Evolutionary conservation across 2,329 filamentous ascomycete genomes (phyloP).

Genomic region (Rhexocercosporidium sp.): DNA sequence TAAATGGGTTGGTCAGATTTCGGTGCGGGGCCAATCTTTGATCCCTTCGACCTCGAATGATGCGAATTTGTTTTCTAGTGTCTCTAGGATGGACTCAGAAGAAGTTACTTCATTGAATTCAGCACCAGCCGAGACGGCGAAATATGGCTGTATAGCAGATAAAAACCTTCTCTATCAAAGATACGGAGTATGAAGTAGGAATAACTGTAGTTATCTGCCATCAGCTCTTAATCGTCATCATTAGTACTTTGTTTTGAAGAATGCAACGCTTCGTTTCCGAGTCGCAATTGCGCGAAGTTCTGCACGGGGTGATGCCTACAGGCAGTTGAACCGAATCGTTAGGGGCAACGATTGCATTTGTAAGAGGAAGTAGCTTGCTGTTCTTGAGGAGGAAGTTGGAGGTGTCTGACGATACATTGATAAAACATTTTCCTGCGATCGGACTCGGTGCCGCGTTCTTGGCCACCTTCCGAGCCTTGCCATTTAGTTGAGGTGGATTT

Average conservation of each 20-base stretch:
- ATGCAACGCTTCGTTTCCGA: slow-evolving; percentile 17
- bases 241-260: slow-evolving; percentile 1
- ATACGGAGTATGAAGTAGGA: slow-evolving; percentile 24
- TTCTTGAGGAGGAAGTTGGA: not conserved
- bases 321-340: slow-evolving; percentile 3
- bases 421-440: not conserved
- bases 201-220: slow-evolving; percentile 16
- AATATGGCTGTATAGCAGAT: slow-evolving; percentile 22
- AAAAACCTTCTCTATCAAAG: slow-evolving; percentile 26
- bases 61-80: slow-evolving; percentile 23
- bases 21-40: not conserved
- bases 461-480: slow-evolving; percentile 22
- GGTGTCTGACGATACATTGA: not conserved
- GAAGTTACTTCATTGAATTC: not conserved
- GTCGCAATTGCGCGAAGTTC: slow-evolving; percentile 22
- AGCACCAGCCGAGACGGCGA: not conserved
- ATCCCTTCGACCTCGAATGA: slow-evolving; percentile 25
- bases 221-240: not conserved
- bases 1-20: not conserved
- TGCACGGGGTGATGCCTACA: slow-evolving; percentile 19
- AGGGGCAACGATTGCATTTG: not conserved
- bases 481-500: slow-evolving; percentile 18
- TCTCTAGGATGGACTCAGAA: not conserved
- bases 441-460: slow-evolving; percentile 1
- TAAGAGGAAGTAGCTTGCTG: not conserved